Percentiles rank a stretch among this genome's conserved stretches.
These are phyloP conservation scores for Sonneratia alba DNA, from an alignment of 345 rosid species.

Conservation along the genomic window DNA sequence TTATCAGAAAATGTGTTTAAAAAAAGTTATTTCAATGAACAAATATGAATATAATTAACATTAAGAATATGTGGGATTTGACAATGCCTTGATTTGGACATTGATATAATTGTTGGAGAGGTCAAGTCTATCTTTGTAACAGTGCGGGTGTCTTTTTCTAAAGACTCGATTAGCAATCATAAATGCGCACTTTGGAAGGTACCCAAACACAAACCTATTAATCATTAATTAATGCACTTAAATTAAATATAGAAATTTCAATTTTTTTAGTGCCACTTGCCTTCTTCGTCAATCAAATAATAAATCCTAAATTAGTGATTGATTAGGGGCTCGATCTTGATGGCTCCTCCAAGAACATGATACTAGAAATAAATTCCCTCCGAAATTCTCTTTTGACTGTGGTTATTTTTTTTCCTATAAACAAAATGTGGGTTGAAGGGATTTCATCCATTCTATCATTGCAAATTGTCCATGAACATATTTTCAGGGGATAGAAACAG, in stretches of 20 bases:
- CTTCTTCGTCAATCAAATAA: not conserved
- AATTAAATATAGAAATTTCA: not conserved
- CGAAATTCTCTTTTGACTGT: no score
- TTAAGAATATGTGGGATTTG: not conserved
- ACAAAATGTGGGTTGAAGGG: no score
- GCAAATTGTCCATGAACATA: no score
- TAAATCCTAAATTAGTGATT: not conserved
- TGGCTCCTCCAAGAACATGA: not conserved
- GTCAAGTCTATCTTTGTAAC: not conserved
- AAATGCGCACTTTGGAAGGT: not conserved
- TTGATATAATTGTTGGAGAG: not conserved
- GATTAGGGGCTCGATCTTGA: not conserved
- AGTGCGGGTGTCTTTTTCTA: not conserved
- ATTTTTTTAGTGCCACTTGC: not conserved
- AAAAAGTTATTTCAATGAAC: no score
- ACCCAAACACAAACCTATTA: not conserved
- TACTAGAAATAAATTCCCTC: no score
- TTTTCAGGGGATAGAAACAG: no score
- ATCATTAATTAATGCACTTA: not conserved
- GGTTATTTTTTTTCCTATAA: no score
- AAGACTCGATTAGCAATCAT: not conserved
- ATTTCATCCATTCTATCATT: no score
- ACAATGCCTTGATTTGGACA: not conserved
- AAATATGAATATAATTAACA: no score
- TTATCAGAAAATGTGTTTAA: no score